These are phyloP conservation scores for Cyclocybe cylindracea DNA, from an alignment of 768 basidiomycete species.

Conservation along the genomic window DNA sequence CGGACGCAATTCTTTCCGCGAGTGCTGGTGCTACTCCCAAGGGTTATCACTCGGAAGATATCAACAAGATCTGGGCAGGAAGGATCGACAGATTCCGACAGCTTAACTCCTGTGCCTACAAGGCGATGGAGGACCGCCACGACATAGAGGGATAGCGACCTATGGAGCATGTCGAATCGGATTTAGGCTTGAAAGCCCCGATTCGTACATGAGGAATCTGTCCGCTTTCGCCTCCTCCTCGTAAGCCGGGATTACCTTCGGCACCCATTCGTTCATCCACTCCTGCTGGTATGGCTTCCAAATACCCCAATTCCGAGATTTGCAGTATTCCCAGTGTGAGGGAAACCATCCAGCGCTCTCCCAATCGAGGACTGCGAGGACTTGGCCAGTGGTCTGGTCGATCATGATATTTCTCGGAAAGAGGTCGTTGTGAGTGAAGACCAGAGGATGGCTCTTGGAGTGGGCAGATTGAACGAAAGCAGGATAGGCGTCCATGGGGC, in stretches of 20 bases:
- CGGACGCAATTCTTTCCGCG: no score
- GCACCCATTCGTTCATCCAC: background rate
- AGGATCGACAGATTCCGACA: no score
- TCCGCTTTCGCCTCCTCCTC: background rate
- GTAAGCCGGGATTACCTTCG: background rate
- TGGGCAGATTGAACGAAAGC: background rate
- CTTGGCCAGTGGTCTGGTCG: background rate
- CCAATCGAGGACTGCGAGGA: conserved; percentile 4
- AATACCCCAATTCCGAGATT: background rate
- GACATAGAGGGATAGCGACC: no score
- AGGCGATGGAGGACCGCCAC: no score
- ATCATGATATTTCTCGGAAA: conserved; percentile 5
- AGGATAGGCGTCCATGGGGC: background rate
- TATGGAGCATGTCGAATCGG: no score
- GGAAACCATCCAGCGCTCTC: conserved; percentile 6
- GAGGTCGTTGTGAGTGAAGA: conserved; percentile 4
- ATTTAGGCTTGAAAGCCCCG: no score
- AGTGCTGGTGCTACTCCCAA: no score
- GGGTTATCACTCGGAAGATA: no score
- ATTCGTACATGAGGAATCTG: conserved; percentile 1
- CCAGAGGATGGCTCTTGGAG: background rate
- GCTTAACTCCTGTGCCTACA: no score
- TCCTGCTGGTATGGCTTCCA: background rate
- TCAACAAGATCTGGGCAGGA: no score
- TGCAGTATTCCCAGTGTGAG: conserved; percentile 3